Evolutionary conservation across 139 green algal species (phyloP).

Genomic region (Asterochloris sp.): DNA sequence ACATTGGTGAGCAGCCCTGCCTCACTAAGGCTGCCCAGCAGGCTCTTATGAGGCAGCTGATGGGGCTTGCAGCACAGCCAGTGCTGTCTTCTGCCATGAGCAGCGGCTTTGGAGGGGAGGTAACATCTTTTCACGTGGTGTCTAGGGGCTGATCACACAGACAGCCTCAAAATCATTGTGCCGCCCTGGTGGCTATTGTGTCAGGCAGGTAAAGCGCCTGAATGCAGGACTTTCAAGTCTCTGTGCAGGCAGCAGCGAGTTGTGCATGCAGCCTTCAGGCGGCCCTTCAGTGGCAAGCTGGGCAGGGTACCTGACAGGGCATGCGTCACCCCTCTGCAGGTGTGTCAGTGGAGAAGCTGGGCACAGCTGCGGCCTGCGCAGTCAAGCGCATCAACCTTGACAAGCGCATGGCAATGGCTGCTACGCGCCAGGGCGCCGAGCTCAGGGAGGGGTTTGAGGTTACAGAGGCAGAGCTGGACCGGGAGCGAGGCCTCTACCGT

Average conservation of each 20-base stretch:
- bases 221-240: no score
- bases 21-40: not conserved
- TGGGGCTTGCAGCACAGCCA: no score
- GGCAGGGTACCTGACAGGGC: no score
- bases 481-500: slow-evolving; percentile 71
- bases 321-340: slow-evolving; percentile 22
- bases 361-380: slow-evolving; percentile 72
- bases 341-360: slow-evolving; percentile 60
- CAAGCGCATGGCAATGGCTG: slow-evolving; percentile 43
- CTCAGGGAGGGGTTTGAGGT: slow-evolving; percentile 86
- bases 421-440: slow-evolving; percentile 58
- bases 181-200: not conserved
- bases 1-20: slow-evolving; percentile 61
- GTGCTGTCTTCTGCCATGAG: no score
- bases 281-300: no score
- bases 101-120: no score
- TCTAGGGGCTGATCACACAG: no score
- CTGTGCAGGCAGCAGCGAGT: no score
- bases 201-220: not conserved
- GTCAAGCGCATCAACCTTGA: slow-evolving; percentile 88
- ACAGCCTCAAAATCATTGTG: no score
- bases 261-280: no score
- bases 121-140: no score
- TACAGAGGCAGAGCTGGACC: slow-evolving; percentile 58
- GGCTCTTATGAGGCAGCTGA: no score